Base-by-base conservation (phyloP, 78 protist species). In the Planoprotostelium fungivorum region DNA sequence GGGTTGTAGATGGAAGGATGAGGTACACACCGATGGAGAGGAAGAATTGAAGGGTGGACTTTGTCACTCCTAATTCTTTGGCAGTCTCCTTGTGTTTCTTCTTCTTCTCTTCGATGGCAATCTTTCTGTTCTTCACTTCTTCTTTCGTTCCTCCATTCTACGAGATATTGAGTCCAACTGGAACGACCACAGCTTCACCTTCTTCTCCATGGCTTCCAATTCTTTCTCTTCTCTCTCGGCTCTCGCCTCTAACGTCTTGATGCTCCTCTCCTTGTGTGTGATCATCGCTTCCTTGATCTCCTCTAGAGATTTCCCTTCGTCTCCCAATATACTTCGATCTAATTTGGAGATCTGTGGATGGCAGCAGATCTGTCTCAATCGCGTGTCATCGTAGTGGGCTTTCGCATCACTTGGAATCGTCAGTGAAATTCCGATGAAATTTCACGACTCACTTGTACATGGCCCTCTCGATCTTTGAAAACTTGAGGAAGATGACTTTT, bases 301-400 rank as follows among this genome's bases (percentile, higher is more conserved):
- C 35, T 87, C 88, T 29, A 87, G n/a, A 29, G 88, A 28, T 37
- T 35, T 87, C 63, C n/a, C 9, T 5, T 37, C 39, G 37, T 16
- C 29, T 29, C 88, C 88, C 31, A 87, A 37, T 16, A 87, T n/a
- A 1, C 1, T 29, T 1, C 39, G 88, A 9, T 87, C 88, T n/a
- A 9, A 29, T 1, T 87, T 29, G 63, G 88, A 87, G 35, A 87
- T 87, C 88, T 87, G 88, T n/a, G 88, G 88, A 36, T 87, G 88
- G n/a, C 88, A 87, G 88, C 88, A 87, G 84, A 87, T 16, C 63
- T 87, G 88, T 25, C 88, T 29, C 88, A 87, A 35, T 16, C 31
- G 35, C 87, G 37, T 36, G 63, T 25, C 16, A 36, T 36, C 37
- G 35, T 16, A 5, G 16, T 25, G 16, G 73, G 73, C 73, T 51